Percentiles rank a stretch among this genome's conserved stretches.
Evolutionary conservation across 768 basidiomycete species (phyloP).

Genomic region (Leccinum disarticulatum): DNA sequence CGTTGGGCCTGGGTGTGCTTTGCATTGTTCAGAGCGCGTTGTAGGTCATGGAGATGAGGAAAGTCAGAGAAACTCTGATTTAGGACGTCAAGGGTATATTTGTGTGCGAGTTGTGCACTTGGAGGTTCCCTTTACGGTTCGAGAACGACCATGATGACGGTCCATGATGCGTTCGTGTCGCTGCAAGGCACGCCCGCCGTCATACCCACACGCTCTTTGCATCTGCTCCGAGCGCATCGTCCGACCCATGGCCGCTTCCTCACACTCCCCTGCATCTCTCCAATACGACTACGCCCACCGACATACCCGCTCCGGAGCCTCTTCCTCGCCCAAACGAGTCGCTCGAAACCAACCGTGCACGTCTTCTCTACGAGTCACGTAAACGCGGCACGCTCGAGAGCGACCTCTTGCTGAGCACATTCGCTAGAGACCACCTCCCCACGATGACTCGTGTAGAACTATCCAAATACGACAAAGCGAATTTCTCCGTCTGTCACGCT

Average conservation of each 20-base stretch:
- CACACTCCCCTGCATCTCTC: slow-evolving; percentile 74
- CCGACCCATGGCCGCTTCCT: slow-evolving; percentile 77
- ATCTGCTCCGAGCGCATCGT: slow-evolving; percentile 24
- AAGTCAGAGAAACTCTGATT: slow-evolving; percentile 48
- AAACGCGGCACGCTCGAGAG: slow-evolving; percentile 95
- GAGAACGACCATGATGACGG: slow-evolving; percentile 21
- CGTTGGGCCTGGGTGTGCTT: slow-evolving; percentile 41
- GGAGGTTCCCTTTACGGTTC: slow-evolving; percentile 50
- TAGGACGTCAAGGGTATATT: slow-evolving; percentile 36
- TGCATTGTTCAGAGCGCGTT: slow-evolving; percentile 43
- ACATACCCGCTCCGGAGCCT: slow-evolving; percentile 55
- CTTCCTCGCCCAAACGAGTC: slow-evolving; percentile 72
- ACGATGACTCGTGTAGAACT: slow-evolving; percentile 72
- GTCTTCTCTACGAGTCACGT: slow-evolving; percentile 90
- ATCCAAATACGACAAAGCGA: slow-evolving; percentile 87
- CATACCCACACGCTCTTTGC: slow-evolving; percentile 26
- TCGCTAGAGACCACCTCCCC: slow-evolving; percentile 76
- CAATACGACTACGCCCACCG: slow-evolving; percentile 52
- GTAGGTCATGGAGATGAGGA: slow-evolving; percentile 51
- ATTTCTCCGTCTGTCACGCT: slow-evolving; percentile 22
- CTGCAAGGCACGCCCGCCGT: not conserved
- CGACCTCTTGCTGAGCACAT: slow-evolving; percentile 90
- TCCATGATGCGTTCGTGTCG: slow-evolving; percentile 13
- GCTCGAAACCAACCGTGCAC: slow-evolving; percentile 67
- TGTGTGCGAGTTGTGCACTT: slow-evolving; percentile 39